Percentiles rank a stretch among this genome's conserved stretches.
These are phyloP conservation scores for Pseudopyricularia cyperi DNA, from an alignment of 2,329 filamentous ascomycete genomes.

Conservation along the genomic window DNA sequence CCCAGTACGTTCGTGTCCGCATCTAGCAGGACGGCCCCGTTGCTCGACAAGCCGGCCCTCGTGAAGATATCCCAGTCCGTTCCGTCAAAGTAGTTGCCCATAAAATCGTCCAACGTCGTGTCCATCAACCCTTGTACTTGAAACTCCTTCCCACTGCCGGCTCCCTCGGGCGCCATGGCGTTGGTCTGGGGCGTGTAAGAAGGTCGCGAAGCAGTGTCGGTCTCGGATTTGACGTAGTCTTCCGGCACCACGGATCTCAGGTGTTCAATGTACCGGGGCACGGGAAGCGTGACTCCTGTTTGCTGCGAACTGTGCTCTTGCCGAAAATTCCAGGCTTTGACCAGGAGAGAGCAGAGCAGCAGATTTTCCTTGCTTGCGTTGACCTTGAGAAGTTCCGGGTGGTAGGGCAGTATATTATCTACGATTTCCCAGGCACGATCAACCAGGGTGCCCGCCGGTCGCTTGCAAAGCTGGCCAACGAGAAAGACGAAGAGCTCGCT, in stretches of 20 bases:
- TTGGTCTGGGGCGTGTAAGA: not conserved
- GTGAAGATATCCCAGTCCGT: conserved; percentile 34
- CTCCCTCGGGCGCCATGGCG: not conserved
- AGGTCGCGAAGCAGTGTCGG: not conserved
- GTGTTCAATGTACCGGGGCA: conserved; percentile 30
- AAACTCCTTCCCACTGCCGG: not conserved
- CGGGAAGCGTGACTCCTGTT: conserved; percentile 17
- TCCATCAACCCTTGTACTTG: conserved; percentile 6
- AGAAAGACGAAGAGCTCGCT: conserved; percentile 42
- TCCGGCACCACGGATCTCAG: conserved; percentile 28
- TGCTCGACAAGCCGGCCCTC: conserved; percentile 1
- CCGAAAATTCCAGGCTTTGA: conserved; percentile 40
- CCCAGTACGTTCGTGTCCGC: too few relatives aligned
- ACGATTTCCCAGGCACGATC: conserved; percentile 39
- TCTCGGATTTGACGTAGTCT: conserved; percentile 19
- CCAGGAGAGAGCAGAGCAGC: conserved; percentile 30
- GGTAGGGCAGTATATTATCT: conserved; percentile 31
- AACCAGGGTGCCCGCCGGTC: conserved; percentile 33
- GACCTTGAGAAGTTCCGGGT: conserved; percentile 37
- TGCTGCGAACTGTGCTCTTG: conserved; percentile 25
- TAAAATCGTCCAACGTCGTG: conserved; percentile 25
- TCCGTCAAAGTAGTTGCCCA: conserved; percentile 30
- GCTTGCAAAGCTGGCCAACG: conserved; percentile 37
- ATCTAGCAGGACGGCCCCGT: too few relatives aligned
- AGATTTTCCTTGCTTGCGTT: conserved; percentile 27